Conservation (phyloP, 108 stramenopile genomes). For the Cyclotella baltica region DNA sequence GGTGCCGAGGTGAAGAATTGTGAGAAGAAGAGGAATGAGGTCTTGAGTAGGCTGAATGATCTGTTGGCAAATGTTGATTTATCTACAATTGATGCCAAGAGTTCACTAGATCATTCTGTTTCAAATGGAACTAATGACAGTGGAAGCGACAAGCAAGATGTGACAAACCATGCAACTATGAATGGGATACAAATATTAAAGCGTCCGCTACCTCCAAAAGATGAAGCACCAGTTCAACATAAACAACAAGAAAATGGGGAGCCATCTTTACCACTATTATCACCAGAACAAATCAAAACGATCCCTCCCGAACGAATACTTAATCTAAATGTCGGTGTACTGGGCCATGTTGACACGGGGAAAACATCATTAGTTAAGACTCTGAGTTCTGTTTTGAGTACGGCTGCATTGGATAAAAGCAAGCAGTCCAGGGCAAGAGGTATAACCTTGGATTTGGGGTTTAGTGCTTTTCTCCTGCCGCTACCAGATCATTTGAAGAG, state of each 20-base stretch:
- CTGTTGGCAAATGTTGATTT: constrained; percentile 10
- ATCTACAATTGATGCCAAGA: neutral
- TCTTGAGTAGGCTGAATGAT: constrained; percentile 23
- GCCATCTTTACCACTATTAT: constrained; percentile 37
- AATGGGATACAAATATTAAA: constrained; percentile 11
- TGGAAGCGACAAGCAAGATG: neutral
- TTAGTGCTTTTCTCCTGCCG: constrained; percentile 91
- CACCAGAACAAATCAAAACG: constrained; percentile 46
- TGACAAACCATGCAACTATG: neutral
- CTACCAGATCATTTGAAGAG: constrained; percentile 70
- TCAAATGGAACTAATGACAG: neutral
- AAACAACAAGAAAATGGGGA: neutral
- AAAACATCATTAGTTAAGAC: constrained; percentile 98
- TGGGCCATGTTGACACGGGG: constrained; percentile 98
- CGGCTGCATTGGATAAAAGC: constrained; percentile 97
- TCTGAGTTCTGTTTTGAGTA: constrained; percentile 91
- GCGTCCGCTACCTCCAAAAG: neutral
- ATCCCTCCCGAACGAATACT: constrained; percentile 68
- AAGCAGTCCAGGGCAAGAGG: constrained; percentile 95
- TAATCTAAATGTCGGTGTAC: constrained; percentile 97
- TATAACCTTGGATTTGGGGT: constrained; percentile 98
- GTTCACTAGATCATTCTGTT: neutral
- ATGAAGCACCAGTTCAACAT: neutral
- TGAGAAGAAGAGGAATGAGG: constrained; percentile 27
- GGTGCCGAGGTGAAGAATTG: constrained; percentile 30